Conservation (phyloP, 2,329 filamentous ascomycete genomes). For the Epichloe sp. region DNA sequence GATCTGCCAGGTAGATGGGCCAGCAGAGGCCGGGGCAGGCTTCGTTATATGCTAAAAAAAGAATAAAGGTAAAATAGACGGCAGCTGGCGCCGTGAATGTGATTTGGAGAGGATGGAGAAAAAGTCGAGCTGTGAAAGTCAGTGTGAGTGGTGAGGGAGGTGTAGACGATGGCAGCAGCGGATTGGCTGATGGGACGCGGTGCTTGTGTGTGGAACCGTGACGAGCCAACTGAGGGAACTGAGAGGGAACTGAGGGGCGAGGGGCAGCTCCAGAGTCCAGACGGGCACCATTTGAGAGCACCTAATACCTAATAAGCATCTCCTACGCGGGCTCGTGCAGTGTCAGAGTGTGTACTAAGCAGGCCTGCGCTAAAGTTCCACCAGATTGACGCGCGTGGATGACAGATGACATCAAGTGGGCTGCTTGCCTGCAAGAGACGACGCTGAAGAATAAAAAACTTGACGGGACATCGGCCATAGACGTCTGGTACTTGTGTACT, state of each 20-base stretch:
- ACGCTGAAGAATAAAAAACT: too few species aligned
- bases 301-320: too few species aligned
- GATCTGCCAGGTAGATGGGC: not conserved
- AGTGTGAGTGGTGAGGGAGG: constrained; percentile 2
- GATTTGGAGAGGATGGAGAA: not conserved
- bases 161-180: constrained; percentile 12
- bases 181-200: constrained; percentile 20
- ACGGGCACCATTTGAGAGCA: too few species aligned
- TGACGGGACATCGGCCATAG: too few species aligned
- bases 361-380: too few species aligned
- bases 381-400: too few species aligned
- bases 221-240: constrained; percentile 5
- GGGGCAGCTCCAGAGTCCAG: not conserved
- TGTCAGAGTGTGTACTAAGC: too few species aligned
- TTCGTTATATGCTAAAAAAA: not conserved
- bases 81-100: constrained; percentile 1
- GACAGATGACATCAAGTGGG: too few species aligned
- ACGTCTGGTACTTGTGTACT: too few species aligned
- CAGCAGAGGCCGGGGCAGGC: not conserved
- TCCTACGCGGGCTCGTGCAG: too few species aligned
- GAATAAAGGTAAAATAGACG: not conserved
- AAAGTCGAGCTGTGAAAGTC: constrained; percentile 1
- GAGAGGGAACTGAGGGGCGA: not conserved
- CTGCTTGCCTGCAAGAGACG: too few species aligned
- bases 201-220: constrained; percentile 26